These are phyloP conservation scores for Dactylella cylindrospora DNA, from an alignment of 2,329 filamentous ascomycete species.

Conservation along the genomic window DNA sequence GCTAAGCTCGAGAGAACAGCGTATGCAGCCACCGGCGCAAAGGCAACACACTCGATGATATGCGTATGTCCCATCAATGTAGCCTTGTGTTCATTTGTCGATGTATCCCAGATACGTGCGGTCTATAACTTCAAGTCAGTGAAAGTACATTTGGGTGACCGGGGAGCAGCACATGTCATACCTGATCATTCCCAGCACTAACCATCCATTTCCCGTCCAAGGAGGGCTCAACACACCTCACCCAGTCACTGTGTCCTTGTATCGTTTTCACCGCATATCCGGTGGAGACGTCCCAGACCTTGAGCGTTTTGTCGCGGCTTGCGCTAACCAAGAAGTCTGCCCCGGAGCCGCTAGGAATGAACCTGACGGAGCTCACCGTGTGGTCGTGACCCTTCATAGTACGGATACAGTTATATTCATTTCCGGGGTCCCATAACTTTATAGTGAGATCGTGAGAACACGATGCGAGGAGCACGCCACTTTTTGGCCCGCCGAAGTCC, in stretches of 20 bases:
- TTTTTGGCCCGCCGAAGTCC: constrained; percentile 83
- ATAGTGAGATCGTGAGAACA: constrained; percentile 90
- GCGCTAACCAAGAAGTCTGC: constrained; percentile 82
- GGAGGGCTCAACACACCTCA: constrained; percentile 82
- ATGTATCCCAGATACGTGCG: constrained; percentile 80
- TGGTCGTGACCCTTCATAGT: constrained; percentile 91
- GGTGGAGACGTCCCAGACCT: constrained; percentile 90
- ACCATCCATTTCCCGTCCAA: constrained; percentile 80
- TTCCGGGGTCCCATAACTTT: constrained; percentile 88
- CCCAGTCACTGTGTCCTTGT: constrained; percentile 81
- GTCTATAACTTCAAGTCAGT: constrained; percentile 54
- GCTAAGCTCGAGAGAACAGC: constrained; percentile 74
- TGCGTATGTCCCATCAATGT: constrained; percentile 86
- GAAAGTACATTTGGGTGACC: not conserved
- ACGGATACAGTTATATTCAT: constrained; percentile 93
- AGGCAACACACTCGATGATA: constrained; percentile 78
- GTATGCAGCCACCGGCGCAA: constrained; percentile 79
- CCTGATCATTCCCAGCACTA: constrained; percentile 76
- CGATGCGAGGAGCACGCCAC: constrained; percentile 75
- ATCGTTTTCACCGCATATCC: constrained; percentile 93
- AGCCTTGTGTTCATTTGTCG: constrained; percentile 71
- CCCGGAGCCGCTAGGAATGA: constrained; percentile 79
- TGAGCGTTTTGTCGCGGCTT: constrained; percentile 78
- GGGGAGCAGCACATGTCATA: constrained; percentile 22
- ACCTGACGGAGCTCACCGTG: constrained; percentile 82